phyloP scores from a whole-genome alignment of 2,329 filamentous ascomycete species.

The Aspergillus eucalypticola region DNA sequence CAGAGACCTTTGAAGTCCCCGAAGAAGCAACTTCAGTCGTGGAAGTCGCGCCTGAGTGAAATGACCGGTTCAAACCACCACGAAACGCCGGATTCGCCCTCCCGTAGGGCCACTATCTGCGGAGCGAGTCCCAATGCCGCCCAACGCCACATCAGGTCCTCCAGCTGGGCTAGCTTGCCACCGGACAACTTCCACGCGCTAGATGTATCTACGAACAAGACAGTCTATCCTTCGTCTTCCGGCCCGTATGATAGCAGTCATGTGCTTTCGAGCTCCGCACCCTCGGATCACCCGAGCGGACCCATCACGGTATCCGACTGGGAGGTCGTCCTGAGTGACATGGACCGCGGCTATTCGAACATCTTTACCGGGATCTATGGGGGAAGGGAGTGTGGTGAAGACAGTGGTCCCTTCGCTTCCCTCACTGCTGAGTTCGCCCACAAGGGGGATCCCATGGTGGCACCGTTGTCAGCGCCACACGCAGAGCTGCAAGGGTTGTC shows the following conservation, averaged over 20 bases:
- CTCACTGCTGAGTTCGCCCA: conserved; percentile 34
- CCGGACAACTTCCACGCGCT: conserved; percentile 22
- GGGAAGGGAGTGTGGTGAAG: conserved; percentile 42
- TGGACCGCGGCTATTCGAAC: conserved; percentile 77
- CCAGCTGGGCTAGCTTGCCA: conserved; percentile 33
- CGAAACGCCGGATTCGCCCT: conserved; percentile 25
- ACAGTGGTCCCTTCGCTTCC: conserved; percentile 37
- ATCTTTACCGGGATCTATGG: conserved; percentile 63
- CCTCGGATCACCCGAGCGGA: conserved; percentile 34
- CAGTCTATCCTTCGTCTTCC: conserved; percentile 51
- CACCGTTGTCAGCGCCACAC: conserved; percentile 21
- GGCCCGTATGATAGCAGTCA: conserved; percentile 32
- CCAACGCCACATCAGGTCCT: conserved; percentile 33
- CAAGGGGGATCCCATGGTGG: conserved; percentile 25
- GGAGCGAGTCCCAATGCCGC: conserved; percentile 29
- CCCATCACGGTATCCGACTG: conserved; percentile 68
- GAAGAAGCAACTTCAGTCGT: conserved; percentile 39
- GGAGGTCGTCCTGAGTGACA: conserved; percentile 76
- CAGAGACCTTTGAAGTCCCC: conserved; percentile 35
- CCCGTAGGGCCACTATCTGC: conserved; percentile 36
- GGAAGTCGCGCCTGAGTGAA: conserved; percentile 37
- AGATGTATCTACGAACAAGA: conserved; percentile 19
- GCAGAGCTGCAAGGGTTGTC: conserved; percentile 40
- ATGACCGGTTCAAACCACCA: conserved; percentile 23
- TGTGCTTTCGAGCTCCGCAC: conserved; percentile 48